These are phyloP conservation scores for Nevesoporus exiguus DNA, from an alignment of 768 basidiomycete species.

Conservation along the genomic window DNA sequence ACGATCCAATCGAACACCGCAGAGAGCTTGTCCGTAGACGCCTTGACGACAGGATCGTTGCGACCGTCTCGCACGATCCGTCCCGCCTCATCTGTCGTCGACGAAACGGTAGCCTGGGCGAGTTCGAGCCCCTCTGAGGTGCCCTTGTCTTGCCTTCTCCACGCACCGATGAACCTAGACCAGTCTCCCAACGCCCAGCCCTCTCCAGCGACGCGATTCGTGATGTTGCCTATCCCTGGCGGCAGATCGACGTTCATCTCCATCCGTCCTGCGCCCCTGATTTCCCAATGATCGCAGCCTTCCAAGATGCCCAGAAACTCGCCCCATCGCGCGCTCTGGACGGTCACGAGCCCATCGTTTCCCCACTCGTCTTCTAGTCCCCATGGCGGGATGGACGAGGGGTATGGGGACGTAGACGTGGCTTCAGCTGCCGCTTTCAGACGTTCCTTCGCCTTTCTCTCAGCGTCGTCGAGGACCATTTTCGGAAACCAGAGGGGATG, in stretches of 20 bases:
- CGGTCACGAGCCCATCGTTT: conserved; percentile 88
- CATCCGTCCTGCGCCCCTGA: conserved; percentile 82
- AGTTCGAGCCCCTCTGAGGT: conserved; percentile 34
- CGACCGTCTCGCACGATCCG: conserved; percentile 29
- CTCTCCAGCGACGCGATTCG: conserved; percentile 37
- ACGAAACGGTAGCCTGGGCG: conserved; percentile 18
- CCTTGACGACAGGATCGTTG: conserved; percentile 56
- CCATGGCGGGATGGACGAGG: conserved; percentile 39
- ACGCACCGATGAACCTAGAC: conserved; percentile 57
- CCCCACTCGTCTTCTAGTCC: conserved; percentile 61
- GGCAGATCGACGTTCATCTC: conserved; percentile 62
- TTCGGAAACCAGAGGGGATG: conserved; percentile 98
- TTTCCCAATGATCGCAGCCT: conserved; percentile 94
- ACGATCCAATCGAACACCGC: conserved; percentile 78
- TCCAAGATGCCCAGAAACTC: conserved; percentile 90
- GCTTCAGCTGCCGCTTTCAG: conserved; percentile 30
- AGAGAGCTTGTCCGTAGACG: conserved; percentile 69
- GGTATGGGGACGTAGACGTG: conserved; percentile 1
- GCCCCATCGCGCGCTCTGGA: conserved; percentile 95
- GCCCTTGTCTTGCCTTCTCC: conserved; percentile 54
- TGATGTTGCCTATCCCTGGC: conserved; percentile 42
- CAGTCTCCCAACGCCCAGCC: conserved; percentile 48
- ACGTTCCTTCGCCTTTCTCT: conserved; percentile 53
- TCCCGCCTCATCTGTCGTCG: conserved; percentile 13
- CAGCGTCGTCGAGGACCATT: conserved; percentile 85